Percentiles rank a stretch among this genome's conserved stretches.
Conservation (phyloP, 805 yeast species). For the Lipomyces starkeyi region DNA sequence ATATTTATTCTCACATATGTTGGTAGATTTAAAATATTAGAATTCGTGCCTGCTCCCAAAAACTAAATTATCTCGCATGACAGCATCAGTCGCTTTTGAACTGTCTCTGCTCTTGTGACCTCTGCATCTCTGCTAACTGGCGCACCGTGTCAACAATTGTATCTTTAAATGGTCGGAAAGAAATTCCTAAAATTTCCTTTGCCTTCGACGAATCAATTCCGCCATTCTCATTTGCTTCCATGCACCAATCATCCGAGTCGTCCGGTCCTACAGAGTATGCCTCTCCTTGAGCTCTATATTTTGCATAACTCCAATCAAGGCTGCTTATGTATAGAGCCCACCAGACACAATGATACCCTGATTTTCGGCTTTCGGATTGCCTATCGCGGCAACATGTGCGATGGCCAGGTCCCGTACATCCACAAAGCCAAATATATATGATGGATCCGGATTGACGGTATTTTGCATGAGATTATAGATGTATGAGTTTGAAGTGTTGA, state of each 20-base stretch:
- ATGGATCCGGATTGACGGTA: slow-evolving; percentile 20
- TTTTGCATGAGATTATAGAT: slow-evolving; percentile 45
- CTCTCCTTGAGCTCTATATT: slow-evolving; percentile 18
- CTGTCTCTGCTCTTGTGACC: neutral
- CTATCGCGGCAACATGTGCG: slow-evolving; percentile 59
- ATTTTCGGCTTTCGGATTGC: slow-evolving; percentile 22
- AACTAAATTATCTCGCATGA: no score
- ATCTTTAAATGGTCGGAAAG: slow-evolving; percentile 49
- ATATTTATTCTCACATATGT: no score
- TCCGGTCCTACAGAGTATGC: slow-evolving; percentile 22
- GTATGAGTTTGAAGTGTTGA: slow-evolving; percentile 49
- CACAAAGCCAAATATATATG: slow-evolving; percentile 41
- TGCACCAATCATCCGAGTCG: slow-evolving; percentile 38
- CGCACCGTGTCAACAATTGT: slow-evolving; percentile 52
- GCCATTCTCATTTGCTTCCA: slow-evolving; percentile 37
- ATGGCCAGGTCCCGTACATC: slow-evolving; percentile 69
- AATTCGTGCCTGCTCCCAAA: no score
- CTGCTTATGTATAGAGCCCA: slow-evolving; percentile 12
- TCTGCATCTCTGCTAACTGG: slow-evolving; percentile 49
- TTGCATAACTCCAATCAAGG: slow-evolving; percentile 11
- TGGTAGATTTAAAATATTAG: no score
- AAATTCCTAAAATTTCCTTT: slow-evolving; percentile 49
- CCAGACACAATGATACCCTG: slow-evolving; percentile 24
- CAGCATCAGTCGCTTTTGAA: no score
- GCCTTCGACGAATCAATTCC: slow-evolving; percentile 50